Evolutionary conservation across 441 rosid species (phyloP).

Genomic region (Aquilaria agallochum): DNA sequence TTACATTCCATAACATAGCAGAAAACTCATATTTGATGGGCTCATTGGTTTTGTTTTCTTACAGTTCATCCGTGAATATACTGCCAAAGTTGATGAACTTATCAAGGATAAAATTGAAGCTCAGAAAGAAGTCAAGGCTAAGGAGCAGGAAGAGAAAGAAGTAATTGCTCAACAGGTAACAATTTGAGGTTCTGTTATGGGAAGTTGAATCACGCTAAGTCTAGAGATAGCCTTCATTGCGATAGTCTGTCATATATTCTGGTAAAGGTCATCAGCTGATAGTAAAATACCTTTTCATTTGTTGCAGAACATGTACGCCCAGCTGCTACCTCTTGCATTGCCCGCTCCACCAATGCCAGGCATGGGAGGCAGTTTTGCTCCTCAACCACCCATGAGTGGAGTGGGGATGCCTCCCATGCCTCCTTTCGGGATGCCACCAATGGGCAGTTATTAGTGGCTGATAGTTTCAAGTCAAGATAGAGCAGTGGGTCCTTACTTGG

Average conservation of each 20-base stretch:
- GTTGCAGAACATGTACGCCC: conserved; percentile 97
- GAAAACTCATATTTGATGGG: neutral
- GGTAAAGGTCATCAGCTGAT: conserved; percentile 2
- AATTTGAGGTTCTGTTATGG: neutral
- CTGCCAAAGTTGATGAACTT: conserved; percentile 95
- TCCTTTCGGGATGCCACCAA: conserved; percentile 90
- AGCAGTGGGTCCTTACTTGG: too few species aligned
- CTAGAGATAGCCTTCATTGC: neutral
- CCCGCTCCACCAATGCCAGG: conserved; percentile 99
- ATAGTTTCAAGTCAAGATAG: neutral
- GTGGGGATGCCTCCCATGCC: conserved; percentile 98
- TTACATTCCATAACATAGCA: neutral
- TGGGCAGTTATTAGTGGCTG: conserved; percentile 65
- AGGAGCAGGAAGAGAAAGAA: conserved; percentile 93
- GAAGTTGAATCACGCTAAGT: neutral
- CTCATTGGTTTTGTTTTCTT: neutral
- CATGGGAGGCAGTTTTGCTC: conserved; percentile 74
- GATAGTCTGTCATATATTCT: neutral
- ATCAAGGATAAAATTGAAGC: conserved; percentile 83
- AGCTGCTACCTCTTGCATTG: conserved; percentile 87
- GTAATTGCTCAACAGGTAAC: conserved; percentile 92
- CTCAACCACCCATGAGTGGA: conserved; percentile 79
- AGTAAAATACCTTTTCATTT: neutral
- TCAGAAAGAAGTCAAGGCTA: conserved; percentile 70
- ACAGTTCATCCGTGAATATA: conserved; percentile 93